Percentiles rank a stretch among this genome's conserved stretches.
Conservation (phyloP, 1,284 basidiomycete genomes). For the Naganishia sp. region DNA sequence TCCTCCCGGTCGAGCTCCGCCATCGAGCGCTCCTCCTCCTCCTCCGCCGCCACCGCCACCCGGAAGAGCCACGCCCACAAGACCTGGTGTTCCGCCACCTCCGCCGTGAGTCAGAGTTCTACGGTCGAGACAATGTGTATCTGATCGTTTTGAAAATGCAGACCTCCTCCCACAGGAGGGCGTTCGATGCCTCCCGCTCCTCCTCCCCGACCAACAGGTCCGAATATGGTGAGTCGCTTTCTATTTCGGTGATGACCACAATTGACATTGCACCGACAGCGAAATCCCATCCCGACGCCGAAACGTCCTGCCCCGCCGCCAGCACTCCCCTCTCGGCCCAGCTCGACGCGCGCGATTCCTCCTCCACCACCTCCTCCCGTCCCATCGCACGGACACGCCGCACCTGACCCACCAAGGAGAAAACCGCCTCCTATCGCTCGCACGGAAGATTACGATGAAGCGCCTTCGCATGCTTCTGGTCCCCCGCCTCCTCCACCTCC, state of each 20-base stretch:
- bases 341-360: constrained; percentile 29
- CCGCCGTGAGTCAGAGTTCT: constrained; percentile 22
- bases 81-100: constrained; percentile 2
- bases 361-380: constrained; percentile 36
- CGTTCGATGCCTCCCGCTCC: constrained; percentile 44
- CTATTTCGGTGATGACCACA: constrained; percentile 39
- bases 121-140: neutral
- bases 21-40: constrained; percentile 44
- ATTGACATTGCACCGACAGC: constrained; percentile 48
- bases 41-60: constrained; percentile 39
- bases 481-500: constrained; percentile 33
- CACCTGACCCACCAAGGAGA: constrained; percentile 7
- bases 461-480: neutral
- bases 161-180: constrained; percentile 4
- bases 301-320: constrained; percentile 46
- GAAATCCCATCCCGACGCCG: constrained; percentile 49
- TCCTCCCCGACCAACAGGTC: constrained; percentile 54
- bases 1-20: neutral
- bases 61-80: neutral
- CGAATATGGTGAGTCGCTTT: constrained; percentile 39
- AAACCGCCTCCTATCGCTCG: constrained; percentile 18
- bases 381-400: neutral
- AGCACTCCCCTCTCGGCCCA: constrained; percentile 44
- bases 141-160: neutral
- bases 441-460: constrained; percentile 9